A percentile compares a stretch with the other conserved stretches of the same genome.
These are phyloP conservation scores for Trichoderma lentiforme DNA, from an alignment of 2,329 filamentous ascomycete species.

Conservation along the genomic window DNA sequence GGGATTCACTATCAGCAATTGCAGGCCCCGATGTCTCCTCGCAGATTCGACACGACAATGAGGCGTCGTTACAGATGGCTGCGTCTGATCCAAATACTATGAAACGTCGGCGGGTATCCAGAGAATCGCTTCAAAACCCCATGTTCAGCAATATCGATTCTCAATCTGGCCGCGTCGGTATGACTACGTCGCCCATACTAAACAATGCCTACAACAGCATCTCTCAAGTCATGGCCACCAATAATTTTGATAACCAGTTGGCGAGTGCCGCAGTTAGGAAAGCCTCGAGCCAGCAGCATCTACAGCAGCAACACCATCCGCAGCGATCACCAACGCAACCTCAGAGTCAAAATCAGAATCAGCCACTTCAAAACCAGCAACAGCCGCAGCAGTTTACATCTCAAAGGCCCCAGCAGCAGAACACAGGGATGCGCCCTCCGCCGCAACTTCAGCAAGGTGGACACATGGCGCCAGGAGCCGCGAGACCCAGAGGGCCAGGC, in stretches of 20 bases:
- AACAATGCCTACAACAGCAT: slow-evolving; percentile 15
- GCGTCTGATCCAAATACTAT: slow-evolving; percentile 17
- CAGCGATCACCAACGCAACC: slow-evolving; percentile 4
- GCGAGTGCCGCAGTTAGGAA: slow-evolving; percentile 14
- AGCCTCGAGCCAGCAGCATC: slow-evolving; percentile 15
- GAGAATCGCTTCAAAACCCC: slow-evolving; percentile 21
- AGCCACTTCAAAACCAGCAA: slow-evolving; percentile 7
- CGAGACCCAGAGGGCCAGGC: slow-evolving; percentile 15
- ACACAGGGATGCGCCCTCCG: not conserved
- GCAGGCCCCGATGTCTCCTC: not conserved
- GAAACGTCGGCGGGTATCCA: slow-evolving; percentile 30
- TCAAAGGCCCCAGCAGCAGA: slow-evolving; percentile 9
- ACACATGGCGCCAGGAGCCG: slow-evolving; percentile 8
- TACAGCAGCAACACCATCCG: slow-evolving; percentile 16
- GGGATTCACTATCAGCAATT: not conserved
- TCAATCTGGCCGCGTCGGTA: slow-evolving; percentile 16
- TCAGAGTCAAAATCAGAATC: not conserved
- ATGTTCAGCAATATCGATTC: slow-evolving; percentile 9
- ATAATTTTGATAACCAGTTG: slow-evolving; percentile 22
- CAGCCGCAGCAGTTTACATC: slow-evolving; percentile 10
- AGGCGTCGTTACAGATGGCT: slow-evolving; percentile 18
- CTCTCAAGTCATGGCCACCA: slow-evolving; percentile 19
- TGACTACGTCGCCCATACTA: slow-evolving; percentile 19
- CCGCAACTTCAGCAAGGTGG: slow-evolving; percentile 22
- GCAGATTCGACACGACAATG: slow-evolving; percentile 14